Conservation (phyloP, 495 filamentous ascomycete species). For the Lasiosphaeria miniovina region DNA sequence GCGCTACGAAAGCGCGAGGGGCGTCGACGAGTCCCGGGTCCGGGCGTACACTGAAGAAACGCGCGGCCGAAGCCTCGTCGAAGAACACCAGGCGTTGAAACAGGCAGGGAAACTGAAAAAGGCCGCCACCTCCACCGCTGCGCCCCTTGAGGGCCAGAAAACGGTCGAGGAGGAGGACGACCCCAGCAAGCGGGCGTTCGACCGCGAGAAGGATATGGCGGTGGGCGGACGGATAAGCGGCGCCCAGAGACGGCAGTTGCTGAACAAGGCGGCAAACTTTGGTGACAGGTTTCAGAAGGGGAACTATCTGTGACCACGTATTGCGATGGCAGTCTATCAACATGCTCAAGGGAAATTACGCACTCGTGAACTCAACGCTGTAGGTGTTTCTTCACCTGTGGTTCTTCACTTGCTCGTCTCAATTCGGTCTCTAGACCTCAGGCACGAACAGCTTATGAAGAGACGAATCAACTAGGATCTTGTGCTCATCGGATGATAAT, state of each 20-base stretch:
- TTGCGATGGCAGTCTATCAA: not conserved
- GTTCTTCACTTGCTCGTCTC: no score
- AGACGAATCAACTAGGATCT: no score
- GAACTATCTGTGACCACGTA: constrained; percentile 57
- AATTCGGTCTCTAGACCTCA: no score
- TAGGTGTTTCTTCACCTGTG: not conserved
- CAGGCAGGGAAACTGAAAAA: constrained; percentile 12
- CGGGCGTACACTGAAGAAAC: constrained; percentile 43
- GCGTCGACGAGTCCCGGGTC: constrained; percentile 34
- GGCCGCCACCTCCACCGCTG: not conserved
- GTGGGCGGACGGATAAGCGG: constrained; percentile 69
- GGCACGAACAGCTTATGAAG: no score
- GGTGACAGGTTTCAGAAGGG: constrained; percentile 77
- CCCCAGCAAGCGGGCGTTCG: constrained; percentile 83
- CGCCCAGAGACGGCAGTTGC: constrained; percentile 71
- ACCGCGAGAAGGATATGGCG: constrained; percentile 92
- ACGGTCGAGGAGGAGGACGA: constrained; percentile 73
- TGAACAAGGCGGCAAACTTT: constrained; percentile 80
- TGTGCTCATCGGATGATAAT: no score
- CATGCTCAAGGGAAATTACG: not conserved
- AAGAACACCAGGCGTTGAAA: constrained; percentile 50
- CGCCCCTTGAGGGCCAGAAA: constrained; percentile 49
- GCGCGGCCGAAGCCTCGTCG: constrained; percentile 61
- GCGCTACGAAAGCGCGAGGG: constrained; percentile 35
- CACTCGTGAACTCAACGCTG: not conserved